phyloP scores from a whole-genome alignment of 345 rosid genomes.

The Lepidium aucheri region DNA sequence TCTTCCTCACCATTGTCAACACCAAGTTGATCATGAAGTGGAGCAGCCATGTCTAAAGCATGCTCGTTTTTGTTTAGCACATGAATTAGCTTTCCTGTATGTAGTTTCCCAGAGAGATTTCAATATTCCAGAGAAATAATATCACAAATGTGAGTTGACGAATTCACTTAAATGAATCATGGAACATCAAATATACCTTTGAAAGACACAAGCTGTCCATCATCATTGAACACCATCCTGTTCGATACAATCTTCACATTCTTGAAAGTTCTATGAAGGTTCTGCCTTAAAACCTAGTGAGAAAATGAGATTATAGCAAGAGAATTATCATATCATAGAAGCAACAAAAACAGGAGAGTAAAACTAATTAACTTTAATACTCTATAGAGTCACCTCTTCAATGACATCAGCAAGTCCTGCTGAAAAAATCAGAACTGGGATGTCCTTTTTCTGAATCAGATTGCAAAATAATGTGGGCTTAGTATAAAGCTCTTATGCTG shows the following conservation, averaged over 20 bases:
- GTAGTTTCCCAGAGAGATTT: not conserved
- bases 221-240: constrained; percentile 56
- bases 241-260: constrained; percentile 78
- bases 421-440: constrained; percentile 80
- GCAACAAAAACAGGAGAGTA: not conserved
- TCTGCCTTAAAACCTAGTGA: constrained; percentile 77
- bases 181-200: constrained; percentile 44
- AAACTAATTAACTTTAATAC: not conserved
- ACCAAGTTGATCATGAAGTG: constrained; percentile 57
- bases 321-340: not conserved
- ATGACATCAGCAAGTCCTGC: constrained; percentile 96
- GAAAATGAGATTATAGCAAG: not conserved
- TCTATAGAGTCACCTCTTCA: constrained; percentile 60
- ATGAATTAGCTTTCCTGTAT: constrained; percentile 72
- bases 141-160: not conserved
- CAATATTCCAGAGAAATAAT: not conserved
- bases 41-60: constrained; percentile 87
- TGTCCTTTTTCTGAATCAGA: constrained; percentile 51
- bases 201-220: constrained; percentile 61
- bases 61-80: constrained; percentile 81
- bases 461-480: not conserved
- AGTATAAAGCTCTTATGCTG: not conserved
- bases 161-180: not conserved
- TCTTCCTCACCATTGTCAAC: constrained; percentile 23
- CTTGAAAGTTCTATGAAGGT: constrained; percentile 57